Percentiles rank a stretch among this genome's conserved stretches.
These are phyloP conservation scores for Kluyveromyces siamensis DNA, from an alignment of 805 yeast genomes.

Conservation along the genomic window DNA sequence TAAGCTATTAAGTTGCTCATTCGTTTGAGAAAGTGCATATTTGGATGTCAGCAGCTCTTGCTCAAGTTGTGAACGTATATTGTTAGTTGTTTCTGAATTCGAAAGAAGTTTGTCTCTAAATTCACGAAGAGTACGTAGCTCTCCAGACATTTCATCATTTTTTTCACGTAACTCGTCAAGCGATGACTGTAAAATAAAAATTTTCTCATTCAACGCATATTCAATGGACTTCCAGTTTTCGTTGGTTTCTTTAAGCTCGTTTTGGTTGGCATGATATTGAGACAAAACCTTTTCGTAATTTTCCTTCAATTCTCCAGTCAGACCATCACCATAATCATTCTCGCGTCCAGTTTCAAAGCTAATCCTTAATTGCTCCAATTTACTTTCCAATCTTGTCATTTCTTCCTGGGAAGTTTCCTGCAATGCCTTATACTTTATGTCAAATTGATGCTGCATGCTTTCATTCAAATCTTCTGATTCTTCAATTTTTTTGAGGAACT, in stretches of 20 bases:
- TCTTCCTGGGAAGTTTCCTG: conserved; percentile 34
- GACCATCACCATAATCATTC: conserved; percentile 13
- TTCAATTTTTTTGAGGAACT: neutral
- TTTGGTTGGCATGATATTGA: conserved; percentile 49
- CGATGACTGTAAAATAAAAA: conserved; percentile 38
- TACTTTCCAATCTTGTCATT: conserved; percentile 52
- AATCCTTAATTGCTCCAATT: conserved; percentile 58
- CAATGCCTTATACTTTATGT: conserved; percentile 15
- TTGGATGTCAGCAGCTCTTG: conserved; percentile 12
- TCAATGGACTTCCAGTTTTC: conserved; percentile 82
- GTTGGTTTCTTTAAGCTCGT: conserved; percentile 65
- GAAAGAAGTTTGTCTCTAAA: conserved; percentile 1
- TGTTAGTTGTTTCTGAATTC: conserved; percentile 1
- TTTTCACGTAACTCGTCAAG: conserved; percentile 30
- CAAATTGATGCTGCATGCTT: conserved; percentile 12
- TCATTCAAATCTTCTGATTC: conserved; percentile 27
- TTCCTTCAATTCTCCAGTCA: conserved; percentile 25
- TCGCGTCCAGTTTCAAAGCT: conserved; percentile 38
- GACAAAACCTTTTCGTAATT: conserved; percentile 35
- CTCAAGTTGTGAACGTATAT: conserved; percentile 10
- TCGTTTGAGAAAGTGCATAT: conserved; percentile 27
- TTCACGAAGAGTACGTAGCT: conserved; percentile 7
- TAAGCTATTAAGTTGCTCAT: conserved; percentile 7
- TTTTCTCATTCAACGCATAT: conserved; percentile 44
- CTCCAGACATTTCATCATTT: conserved; percentile 14